phyloP scores from a whole-genome alignment of 192 early-diverging fungal species.

The Funneliformis geosporum region DNA sequence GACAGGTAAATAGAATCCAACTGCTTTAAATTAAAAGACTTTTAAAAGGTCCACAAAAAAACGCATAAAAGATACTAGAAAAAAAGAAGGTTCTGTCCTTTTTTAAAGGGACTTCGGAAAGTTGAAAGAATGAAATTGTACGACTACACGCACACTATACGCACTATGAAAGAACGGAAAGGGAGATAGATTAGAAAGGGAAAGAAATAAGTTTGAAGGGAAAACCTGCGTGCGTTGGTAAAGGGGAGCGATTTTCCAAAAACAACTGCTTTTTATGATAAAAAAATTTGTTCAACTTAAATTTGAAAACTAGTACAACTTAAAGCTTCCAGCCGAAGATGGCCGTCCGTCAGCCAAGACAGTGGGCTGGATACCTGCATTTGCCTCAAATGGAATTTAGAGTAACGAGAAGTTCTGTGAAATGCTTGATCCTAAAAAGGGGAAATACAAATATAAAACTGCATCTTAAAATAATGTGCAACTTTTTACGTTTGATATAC shows the following conservation, averaged over 20 bases:
- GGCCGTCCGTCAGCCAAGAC: background rate
- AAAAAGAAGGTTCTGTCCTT: slow-evolving; percentile 24
- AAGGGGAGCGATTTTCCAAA: slow-evolving; percentile 10
- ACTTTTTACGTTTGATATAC: background rate
- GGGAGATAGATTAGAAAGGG: slow-evolving; percentile 6
- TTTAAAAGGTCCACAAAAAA: slow-evolving; percentile 13
- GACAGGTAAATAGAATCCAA: background rate
- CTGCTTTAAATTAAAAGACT: background rate
- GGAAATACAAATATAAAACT: background rate
- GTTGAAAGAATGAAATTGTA: slow-evolving; percentile 10
- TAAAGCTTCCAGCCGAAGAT: background rate
- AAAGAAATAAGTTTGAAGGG: slow-evolving; percentile 3
- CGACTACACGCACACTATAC: slow-evolving; percentile 20
- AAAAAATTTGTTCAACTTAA: slow-evolving; percentile 5
- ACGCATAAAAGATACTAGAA: slow-evolving; percentile 24
- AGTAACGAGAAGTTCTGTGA: slow-evolving; percentile 2
- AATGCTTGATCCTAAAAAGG: background rate
- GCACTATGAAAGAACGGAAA: slow-evolving; percentile 19
- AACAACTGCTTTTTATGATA: slow-evolving; percentile 4
- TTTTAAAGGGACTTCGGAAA: slow-evolving; percentile 22
- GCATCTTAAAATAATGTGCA: background rate
- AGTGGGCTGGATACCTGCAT: slow-evolving; percentile 3
- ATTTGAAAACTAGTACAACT: background rate
- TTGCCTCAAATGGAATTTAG: slow-evolving; percentile 2
- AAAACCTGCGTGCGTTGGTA: slow-evolving; percentile 23